phyloP scores from a whole-genome alignment of 768 basidiomycete genomes.

The Mycena haematopus region DNA sequence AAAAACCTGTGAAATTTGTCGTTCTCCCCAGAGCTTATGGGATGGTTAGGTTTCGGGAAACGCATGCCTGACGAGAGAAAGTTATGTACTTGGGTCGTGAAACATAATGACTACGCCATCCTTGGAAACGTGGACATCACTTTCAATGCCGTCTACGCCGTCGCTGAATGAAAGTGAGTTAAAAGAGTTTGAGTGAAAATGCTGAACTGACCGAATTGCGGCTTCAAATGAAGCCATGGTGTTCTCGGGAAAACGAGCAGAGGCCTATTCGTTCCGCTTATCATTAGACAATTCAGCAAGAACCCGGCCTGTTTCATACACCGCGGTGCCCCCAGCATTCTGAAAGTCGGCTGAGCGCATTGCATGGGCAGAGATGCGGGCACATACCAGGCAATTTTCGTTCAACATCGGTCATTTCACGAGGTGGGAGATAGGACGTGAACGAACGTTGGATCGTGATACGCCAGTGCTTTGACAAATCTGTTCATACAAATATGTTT shows the following conservation, averaged over 20 bases:
- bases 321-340: constrained; percentile 54
- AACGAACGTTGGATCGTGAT: no score
- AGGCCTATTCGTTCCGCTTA: constrained; percentile 54
- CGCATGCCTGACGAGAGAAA: constrained; percentile 20
- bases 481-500: no score
- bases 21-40: constrained; percentile 61
- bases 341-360: constrained; percentile 17
- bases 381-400: constrained; percentile 20
- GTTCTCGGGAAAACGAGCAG: constrained; percentile 71
- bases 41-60: constrained; percentile 19
- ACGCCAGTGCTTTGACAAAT: no score
- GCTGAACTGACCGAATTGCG: constrained; percentile 52
- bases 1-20: constrained; percentile 54
- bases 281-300: not conserved
- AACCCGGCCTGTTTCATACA: constrained; percentile 22
- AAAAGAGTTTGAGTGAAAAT: not conserved
- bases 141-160: constrained; percentile 28
- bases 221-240: constrained; percentile 75
- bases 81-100: constrained; percentile 71
- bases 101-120: constrained; percentile 76
- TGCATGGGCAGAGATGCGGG: not conserved
- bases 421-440: not conserved
- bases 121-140: constrained; percentile 71
- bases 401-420: not conserved
- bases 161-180: constrained; percentile 5